Percentiles rank a stretch among this genome's conserved stretches.
Evolutionary conservation across 2,329 filamentous ascomycete genomes (phyloP).

Genomic region (Colletotrichum zoysiae): DNA sequence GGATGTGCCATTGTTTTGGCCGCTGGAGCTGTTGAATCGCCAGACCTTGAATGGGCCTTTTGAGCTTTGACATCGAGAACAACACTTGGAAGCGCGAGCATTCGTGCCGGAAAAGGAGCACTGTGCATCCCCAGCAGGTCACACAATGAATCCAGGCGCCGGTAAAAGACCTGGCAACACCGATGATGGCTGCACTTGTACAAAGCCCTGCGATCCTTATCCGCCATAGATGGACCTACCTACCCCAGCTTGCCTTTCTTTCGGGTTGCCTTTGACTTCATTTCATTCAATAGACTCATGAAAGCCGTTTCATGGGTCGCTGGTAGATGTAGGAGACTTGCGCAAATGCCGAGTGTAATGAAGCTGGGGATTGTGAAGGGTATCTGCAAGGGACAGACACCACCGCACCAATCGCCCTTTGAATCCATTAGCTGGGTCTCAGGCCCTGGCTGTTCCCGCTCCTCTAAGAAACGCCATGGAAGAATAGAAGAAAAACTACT

Average conservation of each 20-base stretch:
- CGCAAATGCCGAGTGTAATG: not conserved
- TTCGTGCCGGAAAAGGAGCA: not conserved
- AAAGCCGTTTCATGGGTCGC: too few species aligned
- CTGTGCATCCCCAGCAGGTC: not conserved
- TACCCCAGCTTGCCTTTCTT: too few species aligned
- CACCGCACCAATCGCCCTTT: not conserved
- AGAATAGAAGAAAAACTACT: not conserved
- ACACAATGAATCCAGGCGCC: not conserved
- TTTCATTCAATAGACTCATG: not conserved
- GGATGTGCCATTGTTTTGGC: not conserved
- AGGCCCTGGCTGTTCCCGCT: constrained; percentile 2
- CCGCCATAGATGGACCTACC: not conserved
- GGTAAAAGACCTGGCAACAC: not conserved
- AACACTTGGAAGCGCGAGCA: not conserved
- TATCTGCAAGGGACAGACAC: not conserved
- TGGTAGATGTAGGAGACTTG: not conserved
- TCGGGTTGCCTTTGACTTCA: not conserved
- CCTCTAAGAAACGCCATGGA: constrained; percentile 3
- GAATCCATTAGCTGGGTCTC: not conserved
- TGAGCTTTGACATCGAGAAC: too few species aligned
- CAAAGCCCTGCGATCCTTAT: not conserved
- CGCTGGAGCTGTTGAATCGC: not conserved
- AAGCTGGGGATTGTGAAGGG: not conserved
- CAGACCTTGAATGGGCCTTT: not conserved
- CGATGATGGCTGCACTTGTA: not conserved